Evolutionary conservation across 345 rosid species (phyloP), one percentile per base, ranked within the genome.

Genomic region (Sapria himalayana): DNA sequence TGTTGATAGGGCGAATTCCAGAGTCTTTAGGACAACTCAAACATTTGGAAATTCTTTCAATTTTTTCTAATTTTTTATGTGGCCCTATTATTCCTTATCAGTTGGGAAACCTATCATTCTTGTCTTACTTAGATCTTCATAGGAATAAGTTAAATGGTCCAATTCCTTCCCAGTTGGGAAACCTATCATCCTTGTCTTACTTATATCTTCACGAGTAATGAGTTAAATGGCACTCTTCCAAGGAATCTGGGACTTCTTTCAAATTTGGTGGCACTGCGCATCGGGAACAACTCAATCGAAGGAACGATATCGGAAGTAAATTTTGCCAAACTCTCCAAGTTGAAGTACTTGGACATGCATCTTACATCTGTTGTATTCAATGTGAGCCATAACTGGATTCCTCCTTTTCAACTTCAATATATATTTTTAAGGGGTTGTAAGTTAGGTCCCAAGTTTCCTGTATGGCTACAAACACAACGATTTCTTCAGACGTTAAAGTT

Each of bases 181-280:
- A 4, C 15, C 10, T 17, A 37, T 11, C 41, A 17, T 37, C 22
- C 18, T 4, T 37, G 41, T 13, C 41, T 37, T 37, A 14, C 41
- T 10, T 13, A 37, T 37, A 37, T 15, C 41, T 37, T 19, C 10
- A 2, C 3, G 7, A 17, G 10, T 19, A 55, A 55, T 48, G 4
- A 16, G 37, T 41, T 55, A 24, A 55, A 55, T 55, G 60, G 43
- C 2, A 48, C 25, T 16, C 19, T 55, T 11, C 54, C 60, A 15
- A 11, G n/a, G 39, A 49, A 50, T 31, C 15, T 56, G 3, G 55
- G 55, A 22, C 55, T 37, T 22, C 55, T 56, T 37, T 18, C 27
- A n/a, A 37, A 22, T 1, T 23, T 56, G 29, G 35, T 37, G 5
- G 0, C 4, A 3, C 22, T 56, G 35, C 27, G 31, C 19, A 8